Evolutionary conservation across 768 basidiomycete genomes (phyloP).

Genomic region (Boletus subcaerulescens): DNA sequence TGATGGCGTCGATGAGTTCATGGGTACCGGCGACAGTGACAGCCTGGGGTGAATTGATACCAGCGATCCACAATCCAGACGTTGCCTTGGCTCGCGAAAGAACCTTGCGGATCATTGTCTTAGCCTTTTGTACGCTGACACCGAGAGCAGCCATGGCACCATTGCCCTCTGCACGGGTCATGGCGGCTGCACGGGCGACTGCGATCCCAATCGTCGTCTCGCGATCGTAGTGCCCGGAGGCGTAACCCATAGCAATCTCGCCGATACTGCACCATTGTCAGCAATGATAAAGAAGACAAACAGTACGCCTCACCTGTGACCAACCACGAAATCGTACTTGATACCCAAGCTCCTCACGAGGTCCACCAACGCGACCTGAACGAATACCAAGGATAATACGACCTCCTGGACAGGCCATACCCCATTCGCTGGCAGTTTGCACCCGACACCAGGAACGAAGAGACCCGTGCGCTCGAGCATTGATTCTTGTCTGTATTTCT

Average conservation of each 20-base stretch:
- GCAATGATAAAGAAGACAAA: not conserved
- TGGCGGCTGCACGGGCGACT: conserved; percentile 35
- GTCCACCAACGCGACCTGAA: conserved; percentile 35
- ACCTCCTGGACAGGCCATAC: conserved; percentile 35
- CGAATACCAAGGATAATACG: conserved; percentile 32
- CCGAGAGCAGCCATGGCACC: conserved; percentile 37
- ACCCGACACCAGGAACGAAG: conserved; percentile 28
- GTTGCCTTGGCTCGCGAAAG: conserved; percentile 25
- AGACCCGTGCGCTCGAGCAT: conserved; percentile 34
- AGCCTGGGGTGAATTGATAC: conserved; percentile 37
- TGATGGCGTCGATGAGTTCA: conserved; percentile 31
- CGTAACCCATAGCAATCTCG: conserved; percentile 38
- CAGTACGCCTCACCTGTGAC: conserved; percentile 27
- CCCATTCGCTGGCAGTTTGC: conserved; percentile 22
- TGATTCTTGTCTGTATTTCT: conserved; percentile 27
- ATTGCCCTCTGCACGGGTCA: conserved; percentile 34
- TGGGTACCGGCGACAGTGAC: conserved; percentile 34
- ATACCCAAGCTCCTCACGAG: conserved; percentile 33
- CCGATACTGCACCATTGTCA: conserved; percentile 25
- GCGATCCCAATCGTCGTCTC: conserved; percentile 35
- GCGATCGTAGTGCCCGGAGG: conserved; percentile 35
- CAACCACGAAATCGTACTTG: conserved; percentile 33
- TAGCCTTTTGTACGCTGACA: conserved; percentile 31
- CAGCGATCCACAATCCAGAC: conserved; percentile 33
- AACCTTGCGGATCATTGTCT: conserved; percentile 33